Conservation (phyloP, 441 rosid genomes). For the Jatropha podagrica region DNA sequence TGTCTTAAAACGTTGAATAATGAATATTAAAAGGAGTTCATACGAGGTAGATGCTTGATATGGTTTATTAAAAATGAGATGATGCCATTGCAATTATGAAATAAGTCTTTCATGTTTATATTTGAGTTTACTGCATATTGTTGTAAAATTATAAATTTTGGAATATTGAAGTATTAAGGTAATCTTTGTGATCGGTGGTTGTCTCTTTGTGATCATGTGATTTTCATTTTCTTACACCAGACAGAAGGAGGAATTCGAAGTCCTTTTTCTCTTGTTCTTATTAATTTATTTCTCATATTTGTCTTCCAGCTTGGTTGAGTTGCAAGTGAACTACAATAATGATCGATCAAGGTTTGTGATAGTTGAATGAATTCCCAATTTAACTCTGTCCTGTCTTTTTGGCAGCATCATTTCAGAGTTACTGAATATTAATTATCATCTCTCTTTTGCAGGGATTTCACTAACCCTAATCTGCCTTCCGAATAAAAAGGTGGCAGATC, state of each 20-base stretch:
- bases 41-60: background rate
- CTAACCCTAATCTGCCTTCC: constrained; percentile 87
- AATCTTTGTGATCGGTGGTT: background rate
- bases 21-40: background rate
- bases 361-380: constrained; percentile 12
- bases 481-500: constrained; percentile 83
- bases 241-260: background rate
- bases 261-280: constrained; percentile 7
- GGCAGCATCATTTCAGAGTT: constrained; percentile 5
- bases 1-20: background rate
- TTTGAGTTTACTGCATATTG: background rate
- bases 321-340: constrained; percentile 97
- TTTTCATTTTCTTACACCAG: constrained; percentile 2
- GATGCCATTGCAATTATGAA: background rate
- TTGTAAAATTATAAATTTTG: background rate
- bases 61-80: background rate
- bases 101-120: background rate
- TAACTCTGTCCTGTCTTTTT: constrained; percentile 12
- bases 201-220: background rate
- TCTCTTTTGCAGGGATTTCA: constrained; percentile 66
- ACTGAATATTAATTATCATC: constrained; percentile 9
- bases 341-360: constrained; percentile 82
- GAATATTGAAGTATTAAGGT: background rate
- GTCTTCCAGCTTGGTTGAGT: constrained; percentile 87
- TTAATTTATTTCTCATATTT: constrained; percentile 28